phyloP scores from a whole-genome alignment of 768 basidiomycete species.

The Lentinula lateritia region DNA sequence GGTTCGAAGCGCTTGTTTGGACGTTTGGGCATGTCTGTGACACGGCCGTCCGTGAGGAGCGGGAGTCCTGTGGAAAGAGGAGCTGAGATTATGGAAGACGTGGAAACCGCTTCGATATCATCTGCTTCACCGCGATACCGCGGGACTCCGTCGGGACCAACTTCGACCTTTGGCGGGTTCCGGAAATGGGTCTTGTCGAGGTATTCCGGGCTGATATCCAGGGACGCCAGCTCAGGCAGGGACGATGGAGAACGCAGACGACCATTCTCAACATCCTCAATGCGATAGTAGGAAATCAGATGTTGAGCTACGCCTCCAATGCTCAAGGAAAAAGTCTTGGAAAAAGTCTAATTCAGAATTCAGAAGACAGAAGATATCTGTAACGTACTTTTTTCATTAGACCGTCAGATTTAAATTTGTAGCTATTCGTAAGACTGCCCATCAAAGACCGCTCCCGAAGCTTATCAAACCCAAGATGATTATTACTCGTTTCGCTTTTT shows the following conservation, averaged over 20 bases:
- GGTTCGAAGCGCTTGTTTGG: constrained; percentile 35
- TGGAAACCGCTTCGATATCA: constrained; percentile 45
- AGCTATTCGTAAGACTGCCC: constrained; percentile 87
- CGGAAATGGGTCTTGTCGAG: constrained; percentile 90
- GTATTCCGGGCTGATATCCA: constrained; percentile 85
- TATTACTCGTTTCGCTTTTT: constrained; percentile 39
- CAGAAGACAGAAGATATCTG: background rate
- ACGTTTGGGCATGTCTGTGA: constrained; percentile 34
- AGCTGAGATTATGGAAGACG: constrained; percentile 29
- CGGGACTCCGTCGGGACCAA: constrained; percentile 76
- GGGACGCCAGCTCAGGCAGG: constrained; percentile 77
- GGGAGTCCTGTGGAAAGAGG: constrained; percentile 42
- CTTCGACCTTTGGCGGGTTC: constrained; percentile 75
- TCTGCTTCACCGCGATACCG: constrained; percentile 83
- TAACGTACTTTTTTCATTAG: constrained; percentile 91
- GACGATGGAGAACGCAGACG: constrained; percentile 85
- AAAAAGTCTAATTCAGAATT: constrained; percentile 9
- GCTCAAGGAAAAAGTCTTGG: constrained; percentile 84
- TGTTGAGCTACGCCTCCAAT: constrained; percentile 86
- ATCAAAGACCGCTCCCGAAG: constrained; percentile 77
- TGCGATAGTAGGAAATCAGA: constrained; percentile 90
- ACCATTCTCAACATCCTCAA: constrained; percentile 86
- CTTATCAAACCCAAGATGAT: constrained; percentile 49
- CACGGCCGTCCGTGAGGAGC: constrained; percentile 42
- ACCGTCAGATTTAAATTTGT: constrained; percentile 90